Evolutionary conservation across 164 flowering plant genomes (phyloP), one percentile per base, ranked within the genome.

Genomic region (Chloranthus sessilifolius): DNA sequence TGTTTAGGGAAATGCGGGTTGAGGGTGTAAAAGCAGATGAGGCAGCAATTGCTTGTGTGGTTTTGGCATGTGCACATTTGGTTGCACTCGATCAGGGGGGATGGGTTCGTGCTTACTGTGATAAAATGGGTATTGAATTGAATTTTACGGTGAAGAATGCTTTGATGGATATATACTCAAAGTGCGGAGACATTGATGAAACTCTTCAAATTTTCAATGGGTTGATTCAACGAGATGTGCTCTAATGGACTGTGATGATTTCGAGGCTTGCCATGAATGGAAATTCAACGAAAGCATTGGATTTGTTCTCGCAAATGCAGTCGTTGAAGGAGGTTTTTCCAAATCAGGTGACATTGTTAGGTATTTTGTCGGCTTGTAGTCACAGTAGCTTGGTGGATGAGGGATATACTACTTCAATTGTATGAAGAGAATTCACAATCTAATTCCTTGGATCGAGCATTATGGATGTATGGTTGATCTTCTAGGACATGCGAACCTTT

Each of bases 391-490:
- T 70, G 38, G 68, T 73, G 17, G 70, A 76, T 42, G 70, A 76
- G 42, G 78, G 78, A 26, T 64, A 61, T 46, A 55, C 36, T 44
- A 65, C 34, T 76, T 62, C 44, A 20, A 63, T 20, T 61, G 50
- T 30, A 76, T 76, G 81, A 54, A 60, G n/a, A 16, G 29, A 2
- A 52, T 60, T 1, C 72, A 55, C 24, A 42, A 52, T 0, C 47
- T 74, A 27, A 50, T 52, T 43, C 79, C 71, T 20, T 58, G 65
- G 33, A 68, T 72, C 36, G 76, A 70, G 61, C 81, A 73, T 46
- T 73, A 67, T 60, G 77, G 74, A 10, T 63, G 77, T 58, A 67
- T 71, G 69, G 66, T 74, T 23, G 79, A 74, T 65, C 73, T 77
- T 62, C 70, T 77, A 46, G 65, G 73, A 37, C 69, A 71, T 19